Conservation (phyloP, 1,284 basidiomycete species). For the Pterulicium gracile region DNA sequence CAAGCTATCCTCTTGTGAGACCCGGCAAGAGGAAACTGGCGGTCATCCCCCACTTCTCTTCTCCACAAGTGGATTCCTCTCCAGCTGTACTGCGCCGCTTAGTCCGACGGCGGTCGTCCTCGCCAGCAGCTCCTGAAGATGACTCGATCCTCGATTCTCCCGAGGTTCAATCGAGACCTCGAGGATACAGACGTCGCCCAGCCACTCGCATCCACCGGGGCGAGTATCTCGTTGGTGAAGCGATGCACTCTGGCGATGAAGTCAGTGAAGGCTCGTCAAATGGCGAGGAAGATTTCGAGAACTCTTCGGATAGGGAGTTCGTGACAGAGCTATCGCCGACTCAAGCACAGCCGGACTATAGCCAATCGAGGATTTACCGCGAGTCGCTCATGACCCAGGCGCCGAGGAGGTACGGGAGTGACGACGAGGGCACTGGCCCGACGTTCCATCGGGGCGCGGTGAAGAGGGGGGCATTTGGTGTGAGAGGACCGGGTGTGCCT, state of each 20-base stretch:
- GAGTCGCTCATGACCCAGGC: conserved; percentile 63
- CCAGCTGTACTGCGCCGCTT: background rate
- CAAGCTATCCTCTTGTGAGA: background rate
- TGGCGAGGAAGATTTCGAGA: conserved; percentile 47
- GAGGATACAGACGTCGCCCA: no score
- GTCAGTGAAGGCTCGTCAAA: conserved; percentile 50
- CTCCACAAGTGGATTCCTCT: background rate
- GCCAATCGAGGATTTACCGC: conserved; percentile 58
- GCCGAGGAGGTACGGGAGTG: conserved; percentile 18
- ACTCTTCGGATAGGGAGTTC: conserved; percentile 61
- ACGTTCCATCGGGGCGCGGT: conserved; percentile 40
- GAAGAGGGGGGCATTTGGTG: conserved; percentile 29
- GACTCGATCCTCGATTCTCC: no score
- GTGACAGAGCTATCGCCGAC: conserved; percentile 56
- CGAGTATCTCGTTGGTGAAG: conserved; percentile 53
- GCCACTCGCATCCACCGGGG: conserved; percentile 30
- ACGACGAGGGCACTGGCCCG: conserved; percentile 32
- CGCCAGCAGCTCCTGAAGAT: background rate
- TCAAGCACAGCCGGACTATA: conserved; percentile 66
- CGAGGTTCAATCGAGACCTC: no score
- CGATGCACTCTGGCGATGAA: conserved; percentile 74
- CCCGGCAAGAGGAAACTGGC: background rate
- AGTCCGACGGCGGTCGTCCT: background rate
- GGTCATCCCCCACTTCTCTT: background rate
- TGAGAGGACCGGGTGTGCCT: conserved; percentile 11